Base-by-base conservation (phyloP, 805 yeast species). In the Lachancea sp. region DNA sequence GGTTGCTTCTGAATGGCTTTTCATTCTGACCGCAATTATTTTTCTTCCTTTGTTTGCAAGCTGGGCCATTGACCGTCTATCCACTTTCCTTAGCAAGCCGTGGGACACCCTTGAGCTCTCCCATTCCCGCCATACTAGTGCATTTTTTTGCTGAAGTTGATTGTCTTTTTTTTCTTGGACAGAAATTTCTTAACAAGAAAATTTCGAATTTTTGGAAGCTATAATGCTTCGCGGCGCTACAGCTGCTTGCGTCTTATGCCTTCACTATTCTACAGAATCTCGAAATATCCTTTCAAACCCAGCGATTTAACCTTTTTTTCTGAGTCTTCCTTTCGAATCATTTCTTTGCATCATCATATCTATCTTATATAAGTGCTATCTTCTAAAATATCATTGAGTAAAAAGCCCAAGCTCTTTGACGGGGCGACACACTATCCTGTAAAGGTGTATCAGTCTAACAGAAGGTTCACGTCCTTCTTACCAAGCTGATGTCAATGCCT, bases 121-220 rank as follows among this genome's bases (percentile, higher is more conserved):
- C 39, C 39, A 36, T 36, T 36, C 39, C 31, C 15, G 41, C 35
- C 13, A 40, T 29, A 13, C 19, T 29, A 19, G 41, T 35, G 33
- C 36, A 15, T 38, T 43, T 43, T 43, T 43, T 43, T 32, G 41
- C 46, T 34, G 42, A 42, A 20, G 46, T 43, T 43, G 29, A 38
- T 43, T 38, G 42, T 18, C 41, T 38, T 29, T 32, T 12, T 35
- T 25, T 22, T 27, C 13, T 2, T 16, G 29, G 39, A 8, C 20
- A 13, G 9, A 12, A 22, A 13, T 19, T n/a, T n/a, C n/a, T n/a
- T 8, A 35, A 35, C 13, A 9, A 35, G n/a, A 19, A 18, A 4
- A 32, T 10, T 7, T 26, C 10, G 34, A 31, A 31, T n/a, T n/a
- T n/a, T n/a, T n/a, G n/a, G n/a, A n/a, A n/a, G n/a, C n/a, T n/a